Base-by-base conservation (phyloP, 306 rosid species). In the Glycine tomentella region DNA sequence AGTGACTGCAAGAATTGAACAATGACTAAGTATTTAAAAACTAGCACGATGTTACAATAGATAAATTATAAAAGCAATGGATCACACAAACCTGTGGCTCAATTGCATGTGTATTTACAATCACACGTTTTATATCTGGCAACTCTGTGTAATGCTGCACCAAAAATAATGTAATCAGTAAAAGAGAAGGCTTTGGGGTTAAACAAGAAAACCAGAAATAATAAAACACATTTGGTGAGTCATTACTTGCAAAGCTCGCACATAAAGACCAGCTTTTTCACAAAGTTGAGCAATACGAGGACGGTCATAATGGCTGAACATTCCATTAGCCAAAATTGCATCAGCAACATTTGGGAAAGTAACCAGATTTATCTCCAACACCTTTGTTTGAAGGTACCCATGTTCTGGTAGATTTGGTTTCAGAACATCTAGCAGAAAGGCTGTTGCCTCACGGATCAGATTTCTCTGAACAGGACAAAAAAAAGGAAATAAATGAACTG, bases 311-410 rank as follows among this genome's bases (percentile, higher is more conserved):
- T 96, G 98, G 86, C 97, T 92, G 84, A 96, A 96, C 99, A 96
- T 96, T 82, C 99, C 99, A 80, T 96, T 96, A 69, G 99, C 99
- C 83, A 96, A 87, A 80, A 96, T 96, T 42, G 99, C 99, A 82
- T 96, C 99, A 36, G 99, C 99, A 33, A 96, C 99, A 84, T 93
- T 96, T 20, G 99, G 99, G 75, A 93, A 96, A 53, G 98, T 93
- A 74, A 96, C 98, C 81, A 96, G 86, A 91, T 96, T 96, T 88
- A 96, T 93, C 83, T 96, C 99, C 80, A 96, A 87, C 44, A 62
- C 99, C 97, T 96, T 96, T 50, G 99, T 89, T 84, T 96, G 99
- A 82, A 96, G 94, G 88, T 38, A 88, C 49, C 90, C 97, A 75
- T 96, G 99, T 75, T 96, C 99, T 1, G 99, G 99, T 33, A 90